These are phyloP conservation scores for Colletotrichum lindemuthianum DNA, from an alignment of 2,329 filamentous ascomycete species.

Conservation along the genomic window DNA sequence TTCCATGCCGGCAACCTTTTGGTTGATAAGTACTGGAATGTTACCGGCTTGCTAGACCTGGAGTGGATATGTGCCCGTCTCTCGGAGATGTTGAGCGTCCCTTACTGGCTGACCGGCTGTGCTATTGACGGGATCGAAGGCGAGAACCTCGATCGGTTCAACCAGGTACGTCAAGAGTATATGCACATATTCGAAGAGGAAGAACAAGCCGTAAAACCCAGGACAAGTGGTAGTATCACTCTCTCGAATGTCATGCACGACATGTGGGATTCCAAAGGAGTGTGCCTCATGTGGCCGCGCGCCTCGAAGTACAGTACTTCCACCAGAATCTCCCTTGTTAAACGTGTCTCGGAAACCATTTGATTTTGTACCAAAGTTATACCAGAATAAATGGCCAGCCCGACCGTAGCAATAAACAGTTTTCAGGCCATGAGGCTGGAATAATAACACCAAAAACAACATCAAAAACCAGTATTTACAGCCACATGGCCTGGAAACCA, in stretches of 20 bases:
- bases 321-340: too few relatives aligned
- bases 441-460: too few relatives aligned
- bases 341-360: too few relatives aligned
- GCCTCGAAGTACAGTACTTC: too few relatives aligned
- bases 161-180: constrained; percentile 16
- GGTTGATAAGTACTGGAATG: constrained; percentile 48
- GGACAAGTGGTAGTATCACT: constrained; percentile 3
- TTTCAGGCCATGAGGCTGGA: too few relatives aligned
- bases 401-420: too few relatives aligned
- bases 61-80: constrained; percentile 48
- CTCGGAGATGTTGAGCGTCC: constrained; percentile 43
- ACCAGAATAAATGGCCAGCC: too few relatives aligned
- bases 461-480: too few relatives aligned
- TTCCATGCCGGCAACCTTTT: constrained; percentile 48
- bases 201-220: background rate
- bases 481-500: too few relatives aligned
- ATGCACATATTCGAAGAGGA: constrained; percentile 22
- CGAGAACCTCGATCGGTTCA: constrained; percentile 18
- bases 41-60: constrained; percentile 46
- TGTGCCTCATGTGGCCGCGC: too few relatives aligned
- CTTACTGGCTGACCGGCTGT: constrained; percentile 45
- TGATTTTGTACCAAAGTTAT: too few relatives aligned
- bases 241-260: constrained; percentile 21
- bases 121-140: constrained; percentile 37
- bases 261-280: constrained; percentile 38